Percentiles rank a stretch among this genome's conserved stretches.
Evolutionary conservation across 345 rosid species (phyloP).

Genomic region (Boechera divaricarpa): DNA sequence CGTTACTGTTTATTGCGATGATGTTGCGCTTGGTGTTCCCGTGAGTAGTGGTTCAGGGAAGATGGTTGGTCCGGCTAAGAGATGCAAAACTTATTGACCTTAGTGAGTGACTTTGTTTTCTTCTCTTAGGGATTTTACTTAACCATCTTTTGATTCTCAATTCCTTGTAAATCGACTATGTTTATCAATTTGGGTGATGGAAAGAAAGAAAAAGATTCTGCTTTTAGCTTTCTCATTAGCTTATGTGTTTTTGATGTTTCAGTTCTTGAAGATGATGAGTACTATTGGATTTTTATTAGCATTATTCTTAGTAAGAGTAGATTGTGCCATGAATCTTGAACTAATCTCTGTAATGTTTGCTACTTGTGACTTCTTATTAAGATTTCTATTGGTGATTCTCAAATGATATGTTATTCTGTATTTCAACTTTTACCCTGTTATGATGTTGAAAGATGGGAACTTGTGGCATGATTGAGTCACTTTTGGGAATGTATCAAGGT

Average conservation of each 20-base stretch:
- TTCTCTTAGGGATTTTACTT: neutral
- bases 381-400: neutral
- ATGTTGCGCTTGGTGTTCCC: constrained; percentile 50
- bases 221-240: neutral
- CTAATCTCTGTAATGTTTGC: neutral
- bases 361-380: neutral
- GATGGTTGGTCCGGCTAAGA: constrained; percentile 52
- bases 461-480: constrained; percentile 6
- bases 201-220: neutral
- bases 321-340: constrained; percentile 4
- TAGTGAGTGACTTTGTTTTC: neutral
- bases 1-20: constrained; percentile 54
- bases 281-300: neutral
- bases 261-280: neutral
- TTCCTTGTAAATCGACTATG: neutral
- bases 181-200: constrained; percentile 13
- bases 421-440: neutral
- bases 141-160: neutral
- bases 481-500: constrained; percentile 10
- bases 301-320: neutral
- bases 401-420: neutral
- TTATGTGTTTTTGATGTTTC: neutral
- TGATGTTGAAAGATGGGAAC: neutral
- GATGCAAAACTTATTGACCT: constrained; percentile 48
- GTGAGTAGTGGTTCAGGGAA: constrained; percentile 58